Percentiles rank a stretch among this genome's conserved stretches.
Evolutionary conservation across 306 rosid genomes (phyloP).

Genomic region (Sophora flavescens): DNA sequence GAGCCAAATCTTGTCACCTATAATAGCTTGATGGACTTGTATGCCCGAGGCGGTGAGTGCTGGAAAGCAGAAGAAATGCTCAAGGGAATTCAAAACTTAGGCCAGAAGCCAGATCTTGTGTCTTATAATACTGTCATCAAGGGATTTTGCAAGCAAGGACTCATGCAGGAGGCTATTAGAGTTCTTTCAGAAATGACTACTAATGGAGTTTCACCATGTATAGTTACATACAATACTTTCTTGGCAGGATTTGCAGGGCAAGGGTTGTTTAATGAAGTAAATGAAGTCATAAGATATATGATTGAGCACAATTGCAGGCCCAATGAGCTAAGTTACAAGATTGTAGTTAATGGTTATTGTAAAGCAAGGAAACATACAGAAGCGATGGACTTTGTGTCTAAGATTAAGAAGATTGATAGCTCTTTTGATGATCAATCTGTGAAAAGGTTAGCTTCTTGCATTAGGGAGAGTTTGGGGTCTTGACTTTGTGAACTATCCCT

Average conservation of each 20-base stretch:
- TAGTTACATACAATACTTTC: conserved; percentile 91
- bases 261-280: conserved; percentile 77
- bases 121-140: conserved; percentile 89
- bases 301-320: conserved; percentile 81
- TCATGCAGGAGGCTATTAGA: conserved; percentile 89
- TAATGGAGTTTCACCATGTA: conserved; percentile 80
- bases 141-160: conserved; percentile 90
- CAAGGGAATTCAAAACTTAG: conserved; percentile 64
- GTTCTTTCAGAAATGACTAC: conserved; percentile 79
- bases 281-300: conserved; percentile 90
- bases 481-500: conserved; percentile 44
- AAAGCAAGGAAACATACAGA: conserved; percentile 70
- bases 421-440: conserved; percentile 63
- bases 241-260: conserved; percentile 73
- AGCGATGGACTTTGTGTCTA: conserved; percentile 76
- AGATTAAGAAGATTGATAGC: conserved; percentile 66
- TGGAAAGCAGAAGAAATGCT: conserved; percentile 98
- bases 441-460: conserved; percentile 72
- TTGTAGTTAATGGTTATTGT: conserved; percentile 82
- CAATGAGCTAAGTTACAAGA: conserved; percentile 88
- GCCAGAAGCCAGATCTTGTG: conserved; percentile 78
- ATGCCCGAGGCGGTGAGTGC: conserved; percentile 79
- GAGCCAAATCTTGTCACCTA: conserved; percentile 87
- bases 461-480: conserved; percentile 53
- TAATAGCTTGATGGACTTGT: conserved; percentile 88